phyloP scores from a whole-genome alignment of 495 filamentous ascomycete species.

The Lasiosphaeria miniovina region DNA sequence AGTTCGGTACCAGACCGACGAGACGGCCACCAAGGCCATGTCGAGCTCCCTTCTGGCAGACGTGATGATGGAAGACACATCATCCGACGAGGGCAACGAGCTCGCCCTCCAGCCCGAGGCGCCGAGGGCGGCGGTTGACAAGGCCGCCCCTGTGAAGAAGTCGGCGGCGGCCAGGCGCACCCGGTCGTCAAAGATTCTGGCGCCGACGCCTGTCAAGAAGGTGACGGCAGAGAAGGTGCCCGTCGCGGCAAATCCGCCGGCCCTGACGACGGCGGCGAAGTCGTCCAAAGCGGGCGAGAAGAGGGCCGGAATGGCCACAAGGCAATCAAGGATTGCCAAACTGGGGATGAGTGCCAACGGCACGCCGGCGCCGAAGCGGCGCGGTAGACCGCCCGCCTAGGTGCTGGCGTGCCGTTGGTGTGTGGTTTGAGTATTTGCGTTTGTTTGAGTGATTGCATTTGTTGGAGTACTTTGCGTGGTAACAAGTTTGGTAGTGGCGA shows the following conservation, averaged over 20 bases:
- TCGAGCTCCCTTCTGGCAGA: constrained; percentile 20
- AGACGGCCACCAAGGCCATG: constrained; percentile 12
- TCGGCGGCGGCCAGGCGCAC: constrained; percentile 13
- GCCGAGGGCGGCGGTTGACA: not conserved
- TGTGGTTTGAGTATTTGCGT: not conserved
- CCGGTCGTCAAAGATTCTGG: constrained; percentile 21
- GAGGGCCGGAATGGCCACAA: constrained; percentile 19
- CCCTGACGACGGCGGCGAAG: constrained; percentile 1
- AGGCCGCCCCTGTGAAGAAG: not conserved
- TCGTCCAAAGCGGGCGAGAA: not conserved
- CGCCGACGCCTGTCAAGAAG: constrained; percentile 22
- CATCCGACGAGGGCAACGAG: constrained; percentile 14
- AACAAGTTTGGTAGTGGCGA: not conserved
- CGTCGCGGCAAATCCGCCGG: constrained; percentile 1
- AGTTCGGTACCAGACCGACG: constrained; percentile 25
- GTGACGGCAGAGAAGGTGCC: constrained; percentile 9
- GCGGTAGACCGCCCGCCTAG: constrained; percentile 8
- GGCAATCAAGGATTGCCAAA: constrained; percentile 25
- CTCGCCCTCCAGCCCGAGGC: constrained; percentile 1
- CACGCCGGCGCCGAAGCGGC: constrained; percentile 34
- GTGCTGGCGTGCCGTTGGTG: not conserved
- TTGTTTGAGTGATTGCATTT: not conserved
- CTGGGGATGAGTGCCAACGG: constrained; percentile 36
- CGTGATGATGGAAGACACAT: constrained; percentile 11
- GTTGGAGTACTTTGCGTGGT: not conserved